phyloP scores from a whole-genome alignment of 305 asterid genomes.

The Solanum aculeatissimum region DNA sequence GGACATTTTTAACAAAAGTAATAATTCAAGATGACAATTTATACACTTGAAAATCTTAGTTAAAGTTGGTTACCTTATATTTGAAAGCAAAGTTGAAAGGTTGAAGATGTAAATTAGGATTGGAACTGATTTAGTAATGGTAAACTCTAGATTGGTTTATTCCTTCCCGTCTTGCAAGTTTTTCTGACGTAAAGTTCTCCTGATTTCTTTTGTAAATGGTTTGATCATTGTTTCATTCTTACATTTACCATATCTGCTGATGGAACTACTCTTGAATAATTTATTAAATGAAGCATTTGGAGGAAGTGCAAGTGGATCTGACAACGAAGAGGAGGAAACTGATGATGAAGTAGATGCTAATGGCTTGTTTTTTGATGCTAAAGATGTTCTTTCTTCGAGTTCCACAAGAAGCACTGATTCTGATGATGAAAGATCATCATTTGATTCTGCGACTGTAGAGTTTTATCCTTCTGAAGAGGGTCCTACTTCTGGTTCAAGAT shows the following conservation, averaged over 20 bases:
- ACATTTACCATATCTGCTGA: neutral
- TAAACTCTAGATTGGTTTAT: neutral
- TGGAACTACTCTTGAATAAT: neutral
- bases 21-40: neutral
- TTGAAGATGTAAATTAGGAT: neutral
- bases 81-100: neutral
- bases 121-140: neutral
- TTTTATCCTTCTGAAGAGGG: conserved; percentile 11
- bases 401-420: conserved; percentile 12
- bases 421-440: conserved; percentile 10
- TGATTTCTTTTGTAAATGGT: neutral
- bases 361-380: conserved; percentile 12
- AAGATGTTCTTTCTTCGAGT: conserved; percentile 22
- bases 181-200: neutral
- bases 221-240: neutral
- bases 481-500: neutral
- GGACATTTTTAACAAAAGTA: neutral
- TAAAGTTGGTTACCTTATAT: neutral
- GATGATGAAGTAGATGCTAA: conserved; percentile 24
- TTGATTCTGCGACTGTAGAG: conserved; percentile 10
- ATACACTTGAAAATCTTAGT: neutral
- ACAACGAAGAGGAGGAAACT: conserved; percentile 21
- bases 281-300: neutral
- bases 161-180: neutral
- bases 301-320: conserved; percentile 20